phyloP scores from a whole-genome alignment of 1,284 basidiomycete genomes.

The Leccinum griseonigrum region DNA sequence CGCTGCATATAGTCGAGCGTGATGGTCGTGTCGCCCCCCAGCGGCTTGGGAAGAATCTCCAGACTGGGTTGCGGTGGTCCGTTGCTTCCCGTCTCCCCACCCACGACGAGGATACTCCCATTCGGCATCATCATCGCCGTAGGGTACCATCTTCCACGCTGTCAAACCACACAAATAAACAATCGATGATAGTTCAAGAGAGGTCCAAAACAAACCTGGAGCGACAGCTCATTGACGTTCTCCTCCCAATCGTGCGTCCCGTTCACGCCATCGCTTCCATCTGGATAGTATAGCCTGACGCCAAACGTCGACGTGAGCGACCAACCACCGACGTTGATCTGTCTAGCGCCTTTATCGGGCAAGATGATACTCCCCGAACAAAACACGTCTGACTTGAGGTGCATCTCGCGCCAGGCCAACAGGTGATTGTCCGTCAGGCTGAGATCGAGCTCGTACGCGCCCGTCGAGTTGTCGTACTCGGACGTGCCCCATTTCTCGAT shows the following conservation, averaged over 20 bases:
- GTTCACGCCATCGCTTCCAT: conserved; percentile 48
- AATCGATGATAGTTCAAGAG: background rate
- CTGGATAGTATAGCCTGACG: conserved; percentile 56
- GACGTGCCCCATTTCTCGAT: conserved; percentile 61
- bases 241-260: conserved; percentile 58
- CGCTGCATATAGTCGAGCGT: conserved; percentile 49
- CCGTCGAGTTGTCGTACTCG: conserved; percentile 63
- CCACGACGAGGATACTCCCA: conserved; percentile 58
- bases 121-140: conserved; percentile 64
- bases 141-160: conserved; percentile 72
- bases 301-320: conserved; percentile 65
- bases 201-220: conserved; percentile 42
- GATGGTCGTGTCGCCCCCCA: conserved; percentile 40
- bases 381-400: conserved; percentile 73
- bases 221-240: conserved; percentile 38
- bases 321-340: conserved; percentile 72
- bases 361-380: conserved; percentile 71
- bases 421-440: conserved; percentile 52
- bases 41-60: conserved; percentile 52
- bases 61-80: conserved; percentile 60
- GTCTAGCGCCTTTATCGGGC: conserved; percentile 66
- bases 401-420: conserved; percentile 69
- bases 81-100: conserved; percentile 72
- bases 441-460: conserved; percentile 73
- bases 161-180: conserved; percentile 4